Evolutionary conservation across 345 rosid species (phyloP).

Genomic region (Populus tremula): DNA sequence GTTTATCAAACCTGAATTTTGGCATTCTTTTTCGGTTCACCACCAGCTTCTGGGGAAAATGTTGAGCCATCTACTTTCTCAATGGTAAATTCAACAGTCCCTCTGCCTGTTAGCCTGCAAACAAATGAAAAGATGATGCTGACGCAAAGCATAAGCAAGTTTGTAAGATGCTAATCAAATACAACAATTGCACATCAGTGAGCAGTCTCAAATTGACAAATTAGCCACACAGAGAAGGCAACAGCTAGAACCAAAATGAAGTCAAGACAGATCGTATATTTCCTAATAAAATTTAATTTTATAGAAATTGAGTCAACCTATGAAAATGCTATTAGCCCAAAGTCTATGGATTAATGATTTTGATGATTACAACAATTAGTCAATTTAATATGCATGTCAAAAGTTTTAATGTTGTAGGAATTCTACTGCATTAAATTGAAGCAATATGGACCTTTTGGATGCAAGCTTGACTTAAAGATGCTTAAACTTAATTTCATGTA

Average conservation of each 20-base stretch:
- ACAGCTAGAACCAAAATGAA: background rate
- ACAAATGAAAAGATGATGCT: background rate
- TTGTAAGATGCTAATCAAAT: background rate
- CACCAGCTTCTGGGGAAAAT: constrained; percentile 79
- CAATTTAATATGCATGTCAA: too few species aligned
- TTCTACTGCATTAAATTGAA: too few species aligned
- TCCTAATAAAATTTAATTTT: too few species aligned
- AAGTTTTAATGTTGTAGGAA: too few species aligned
- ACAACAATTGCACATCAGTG: background rate
- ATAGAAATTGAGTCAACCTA: too few species aligned
- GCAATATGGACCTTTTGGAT: too few species aligned
- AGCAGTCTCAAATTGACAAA: constrained; percentile 6
- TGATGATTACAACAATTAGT: too few species aligned
- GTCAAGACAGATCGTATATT: too few species aligned
- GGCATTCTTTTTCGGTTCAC: constrained; percentile 64
- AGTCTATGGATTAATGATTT: too few species aligned
- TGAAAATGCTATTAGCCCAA: too few species aligned
- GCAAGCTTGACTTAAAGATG: too few species aligned
- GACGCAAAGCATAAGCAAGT: background rate
- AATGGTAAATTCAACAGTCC: constrained; percentile 66
- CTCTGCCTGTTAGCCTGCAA: constrained; percentile 81
- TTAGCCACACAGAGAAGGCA: background rate
- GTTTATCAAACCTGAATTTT: constrained; percentile 57
- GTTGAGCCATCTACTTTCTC: constrained; percentile 79
- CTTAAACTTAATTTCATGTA: too few species aligned